A percentile compares a stretch with the other conserved stretches of the same genome.
Conservation (phyloP, 352 stramenopile genomes). For the Globisporangium alternatum region DNA sequence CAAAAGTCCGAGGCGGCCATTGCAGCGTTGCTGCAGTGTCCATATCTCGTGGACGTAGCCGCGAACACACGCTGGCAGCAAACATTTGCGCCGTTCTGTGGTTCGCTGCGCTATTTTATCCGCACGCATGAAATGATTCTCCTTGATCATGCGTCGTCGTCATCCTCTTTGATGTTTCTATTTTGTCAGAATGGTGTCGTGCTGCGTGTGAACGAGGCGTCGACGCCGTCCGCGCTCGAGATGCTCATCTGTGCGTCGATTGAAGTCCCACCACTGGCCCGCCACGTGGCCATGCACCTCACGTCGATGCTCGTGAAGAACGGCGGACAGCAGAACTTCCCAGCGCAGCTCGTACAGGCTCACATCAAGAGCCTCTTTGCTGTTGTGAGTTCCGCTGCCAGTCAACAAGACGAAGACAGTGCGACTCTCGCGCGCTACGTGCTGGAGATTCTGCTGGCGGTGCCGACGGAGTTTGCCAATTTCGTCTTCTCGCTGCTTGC, state of each 20-base stretch:
- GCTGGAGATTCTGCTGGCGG: slow-evolving; percentile 50
- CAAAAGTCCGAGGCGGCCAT: slow-evolving; percentile 43
- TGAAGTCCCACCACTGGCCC: neutral
- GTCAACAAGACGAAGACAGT: slow-evolving; percentile 1
- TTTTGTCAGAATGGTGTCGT: slow-evolving; percentile 61
- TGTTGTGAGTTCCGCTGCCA: neutral
- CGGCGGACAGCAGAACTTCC: slow-evolving; percentile 49
- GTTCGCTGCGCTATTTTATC: slow-evolving; percentile 63
- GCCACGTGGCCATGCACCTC: slow-evolving; percentile 45
- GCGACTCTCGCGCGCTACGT: slow-evolving; percentile 28
- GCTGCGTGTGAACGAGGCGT: slow-evolving; percentile 55
- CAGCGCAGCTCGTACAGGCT: slow-evolving; percentile 60
- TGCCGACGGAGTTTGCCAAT: slow-evolving; percentile 48
- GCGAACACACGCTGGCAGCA: slow-evolving; percentile 57
- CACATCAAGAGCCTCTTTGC: slow-evolving; percentile 48
- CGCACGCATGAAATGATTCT: slow-evolving; percentile 80
- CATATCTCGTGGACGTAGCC: slow-evolving; percentile 61
- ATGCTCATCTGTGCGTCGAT: slow-evolving; percentile 7
- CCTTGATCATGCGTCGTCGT: slow-evolving; percentile 62
- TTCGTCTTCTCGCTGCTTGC: slow-evolving; percentile 45
- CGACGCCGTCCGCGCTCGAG: slow-evolving; percentile 52
- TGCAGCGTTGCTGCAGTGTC: slow-evolving; percentile 43
- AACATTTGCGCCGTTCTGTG: slow-evolving; percentile 57
- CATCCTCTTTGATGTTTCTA: slow-evolving; percentile 46
- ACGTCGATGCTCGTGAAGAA: slow-evolving; percentile 67